Base-by-base conservation (phyloP, 768 basidiomycete species). In the Chalciporus piperatus region DNA sequence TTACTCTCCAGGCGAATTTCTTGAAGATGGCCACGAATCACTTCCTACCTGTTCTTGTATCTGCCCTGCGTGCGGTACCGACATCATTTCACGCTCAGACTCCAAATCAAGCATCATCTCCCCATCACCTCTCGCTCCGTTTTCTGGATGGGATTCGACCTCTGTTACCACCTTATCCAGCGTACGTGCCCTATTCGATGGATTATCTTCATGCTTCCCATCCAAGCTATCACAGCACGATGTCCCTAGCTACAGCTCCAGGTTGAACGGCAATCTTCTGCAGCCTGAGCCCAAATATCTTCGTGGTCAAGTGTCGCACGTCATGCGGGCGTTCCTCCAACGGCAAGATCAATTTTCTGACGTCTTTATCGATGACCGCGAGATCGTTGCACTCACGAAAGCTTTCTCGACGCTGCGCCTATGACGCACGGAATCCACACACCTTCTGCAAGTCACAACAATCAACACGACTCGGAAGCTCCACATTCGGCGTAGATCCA, bases 351-450 rank as follows among this genome's bases (percentile, higher is more conserved):
- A 27, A 41, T 33, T 52, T 3, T 30, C 45, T 1, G 47, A 41
- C 16, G 33, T 51, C 22, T 28, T 16, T 20, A 46, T 51, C 42
- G 22, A 49, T 33, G 63, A 65, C 25, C 39, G 22, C 37, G 60
- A 64, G 1, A 27, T 65, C 33, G 32, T 32, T 3, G 23, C 57
- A 3, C 50, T 65, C 41, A 56, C 63, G 2, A 28, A 51, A 3
- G 58, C 58, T 6, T 65, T 63, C 20, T 65, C 58, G 23, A 60
- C 52, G 61, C 28, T 65, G 23, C 59, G 37, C n/a, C 30, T 62
- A 8, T 65, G 27, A 42, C 33, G 19, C 23, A n/a, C 47, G 14
- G 7, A n/a, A 32, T 13, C 30, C 11, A 12, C 30, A 11, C 10
- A 4, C 12, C 30, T 32, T 32, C 12, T 11, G 11, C 10, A 10